Evolutionary conservation across 257 asterid genomes (phyloP).

Genomic region (Primulina eburnea): DNA sequence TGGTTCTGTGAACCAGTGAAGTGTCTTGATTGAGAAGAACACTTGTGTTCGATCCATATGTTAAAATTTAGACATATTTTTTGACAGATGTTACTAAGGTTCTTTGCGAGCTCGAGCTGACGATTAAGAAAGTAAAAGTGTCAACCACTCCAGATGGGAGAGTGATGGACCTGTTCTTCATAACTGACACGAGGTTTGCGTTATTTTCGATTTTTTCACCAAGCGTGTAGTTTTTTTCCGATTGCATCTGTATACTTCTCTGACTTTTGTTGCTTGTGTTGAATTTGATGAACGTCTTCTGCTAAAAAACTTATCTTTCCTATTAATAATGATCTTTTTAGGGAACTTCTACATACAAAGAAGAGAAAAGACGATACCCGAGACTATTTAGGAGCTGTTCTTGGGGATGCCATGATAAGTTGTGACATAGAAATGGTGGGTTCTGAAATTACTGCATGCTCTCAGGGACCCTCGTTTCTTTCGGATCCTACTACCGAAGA

Average conservation of each 20-base stretch:
- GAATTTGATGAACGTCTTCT: background rate
- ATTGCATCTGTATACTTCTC: background rate
- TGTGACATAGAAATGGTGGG: slow-evolving; percentile 72
- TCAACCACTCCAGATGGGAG: slow-evolving; percentile 94
- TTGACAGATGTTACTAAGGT: slow-evolving; percentile 68
- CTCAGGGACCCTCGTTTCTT: slow-evolving; percentile 66
- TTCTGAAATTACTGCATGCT: slow-evolving; percentile 59
- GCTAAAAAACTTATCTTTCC: slow-evolving; percentile 3
- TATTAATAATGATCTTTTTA: slow-evolving; percentile 25
- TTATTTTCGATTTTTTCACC: background rate
- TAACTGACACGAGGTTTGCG: slow-evolving; percentile 70
- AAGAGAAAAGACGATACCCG: slow-evolving; percentile 62
- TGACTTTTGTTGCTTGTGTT: background rate
- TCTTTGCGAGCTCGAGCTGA: slow-evolving; percentile 76
- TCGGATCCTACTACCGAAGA: slow-evolving; percentile 57
- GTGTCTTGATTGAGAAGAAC: slow-evolving; percentile 15
- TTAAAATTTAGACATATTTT: slow-evolving; percentile 16
- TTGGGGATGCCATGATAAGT: slow-evolving; percentile 56
- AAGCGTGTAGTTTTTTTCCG: background rate
- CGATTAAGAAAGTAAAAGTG: slow-evolving; percentile 71
- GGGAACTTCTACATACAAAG: slow-evolving; percentile 70
- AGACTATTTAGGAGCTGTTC: slow-evolving; percentile 48
- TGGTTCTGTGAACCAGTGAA: background rate
- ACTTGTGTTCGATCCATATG: slow-evolving; percentile 15
- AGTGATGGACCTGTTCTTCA: slow-evolving; percentile 84